These are phyloP conservation scores for Aegilops sharonensis DNA, from an alignment of 176 grass and related monocot genomes.

Conservation along the genomic window DNA sequence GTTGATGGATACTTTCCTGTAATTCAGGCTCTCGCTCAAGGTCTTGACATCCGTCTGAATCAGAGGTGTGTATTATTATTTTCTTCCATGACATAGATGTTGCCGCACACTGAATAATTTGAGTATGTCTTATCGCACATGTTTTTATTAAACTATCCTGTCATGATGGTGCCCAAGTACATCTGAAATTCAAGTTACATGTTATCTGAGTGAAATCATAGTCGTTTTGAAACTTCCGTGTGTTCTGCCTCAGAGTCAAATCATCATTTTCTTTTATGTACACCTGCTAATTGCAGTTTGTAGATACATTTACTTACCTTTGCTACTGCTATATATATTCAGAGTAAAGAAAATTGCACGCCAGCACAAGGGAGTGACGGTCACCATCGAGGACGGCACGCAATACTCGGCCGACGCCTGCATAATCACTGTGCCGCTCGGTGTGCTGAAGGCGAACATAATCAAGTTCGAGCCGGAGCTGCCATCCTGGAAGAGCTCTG, in stretches of 20 bases:
- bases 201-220: not conserved
- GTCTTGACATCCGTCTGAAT: conserved; percentile 77
- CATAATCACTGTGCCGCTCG: conserved; percentile 86
- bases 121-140: not conserved
- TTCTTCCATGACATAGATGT: too few species aligned
- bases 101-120: not conserved
- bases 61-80: conserved; percentile 50
- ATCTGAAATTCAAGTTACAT: not conserved
- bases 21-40: conserved; percentile 76
- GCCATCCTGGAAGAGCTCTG: conserved; percentile 77
- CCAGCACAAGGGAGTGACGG: conserved; percentile 50
- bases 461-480: conserved; percentile 89
- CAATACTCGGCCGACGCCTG: conserved; percentile 62
- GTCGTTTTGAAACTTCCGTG: not conserved
- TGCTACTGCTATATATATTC: not conserved
- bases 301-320: not conserved
- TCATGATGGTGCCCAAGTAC: not conserved
- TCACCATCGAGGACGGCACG: conserved; percentile 58
- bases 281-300: not conserved
- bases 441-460: conserved; percentile 85
- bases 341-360: conserved; percentile 69
- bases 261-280: not conserved
- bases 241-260: not conserved
- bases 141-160: not conserved
- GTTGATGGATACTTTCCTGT: conserved; percentile 94